Conservation (phyloP, 2,329 filamentous ascomycete species). For the Phyllosticta capitalensis region DNA sequence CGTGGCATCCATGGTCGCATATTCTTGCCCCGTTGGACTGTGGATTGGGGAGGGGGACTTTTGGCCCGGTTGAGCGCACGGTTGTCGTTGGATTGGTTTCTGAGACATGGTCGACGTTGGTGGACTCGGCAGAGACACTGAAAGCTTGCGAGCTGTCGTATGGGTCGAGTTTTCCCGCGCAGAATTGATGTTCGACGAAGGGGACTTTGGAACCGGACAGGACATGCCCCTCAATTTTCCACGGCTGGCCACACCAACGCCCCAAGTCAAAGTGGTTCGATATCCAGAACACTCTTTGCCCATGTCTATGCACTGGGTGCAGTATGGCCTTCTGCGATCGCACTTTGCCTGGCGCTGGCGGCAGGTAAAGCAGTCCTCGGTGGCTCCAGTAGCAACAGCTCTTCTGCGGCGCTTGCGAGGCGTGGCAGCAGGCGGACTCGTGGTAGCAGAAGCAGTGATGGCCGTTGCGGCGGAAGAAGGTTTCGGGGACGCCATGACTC, state of each 20-base stretch:
- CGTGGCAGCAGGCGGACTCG: neutral
- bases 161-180: slow-evolving; percentile 12
- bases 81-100: neutral
- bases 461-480: neutral
- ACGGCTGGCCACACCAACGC: slow-evolving; percentile 86
- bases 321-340: slow-evolving; percentile 87
- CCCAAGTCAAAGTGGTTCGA: slow-evolving; percentile 95
- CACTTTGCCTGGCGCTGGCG: slow-evolving; percentile 75
- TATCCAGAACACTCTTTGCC: slow-evolving; percentile 93
- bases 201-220: slow-evolving; percentile 49
- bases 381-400: slow-evolving; percentile 77
- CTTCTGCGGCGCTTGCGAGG: slow-evolving; percentile 67
- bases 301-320: slow-evolving; percentile 83
- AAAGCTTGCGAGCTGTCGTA: neutral
- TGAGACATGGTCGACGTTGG: neutral
- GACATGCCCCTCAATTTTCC: slow-evolving; percentile 89
- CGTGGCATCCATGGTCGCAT: slow-evolving; percentile 27
- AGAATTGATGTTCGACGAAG: slow-evolving; percentile 17
- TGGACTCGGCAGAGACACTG: slow-evolving; percentile 1
- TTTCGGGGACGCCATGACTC: neutral
- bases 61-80: neutral
- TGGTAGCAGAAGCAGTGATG: slow-evolving; percentile 1
- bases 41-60: slow-evolving; percentile 10
- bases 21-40: slow-evolving; percentile 21
- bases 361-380: slow-evolving; percentile 93